Base-by-base conservation (phyloP, 1,284 basidiomycete species). In the Ustilago esculenta region DNA sequence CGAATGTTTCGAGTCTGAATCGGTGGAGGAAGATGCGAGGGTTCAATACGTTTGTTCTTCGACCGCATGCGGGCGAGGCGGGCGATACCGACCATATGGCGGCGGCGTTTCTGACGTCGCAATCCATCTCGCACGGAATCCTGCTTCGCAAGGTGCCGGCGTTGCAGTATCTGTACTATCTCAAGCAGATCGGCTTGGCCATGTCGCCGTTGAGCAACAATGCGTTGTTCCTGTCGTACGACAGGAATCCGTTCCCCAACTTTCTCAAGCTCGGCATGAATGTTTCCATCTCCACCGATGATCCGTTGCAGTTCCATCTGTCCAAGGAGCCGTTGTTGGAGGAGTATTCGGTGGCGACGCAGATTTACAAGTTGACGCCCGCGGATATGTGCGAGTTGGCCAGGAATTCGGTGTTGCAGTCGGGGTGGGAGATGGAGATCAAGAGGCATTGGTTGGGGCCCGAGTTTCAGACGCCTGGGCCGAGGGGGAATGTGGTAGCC, bases 191-290 rank as follows among this genome's bases (percentile, higher is more conserved):
- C 43, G 76, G 76, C 5, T 40, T 99, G 17, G 95, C 96, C 6
- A 99, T 98, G 96, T 94, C 92, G 77, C 96, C 96, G 0, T 84
- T 99, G 37, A 94, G 91, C 82, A 99, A 99, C 83, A 99, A 99
- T 75, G 94, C 96, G 1, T 85, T 99, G 35, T 98, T 98, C 85
- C 85, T 98, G 76, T 91, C 92, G 5, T 98, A 98, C 80, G 96
- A 99, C 83, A 86, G 96, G 44, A 98, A 99, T 80, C 96, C 96
- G 0, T 88, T 98, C 60, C 94, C 94, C 7, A 92, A 94, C 76
- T 99, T 96, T 83, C 97, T 98, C 87, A 91, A 93, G 80, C 89
- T 90, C 1, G 96, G 96, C 20, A 85, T 99, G 78, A 98, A 98
- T 80, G 94, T 99, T 56, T 94, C 92, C 79, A 85, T 99, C 82